phyloP scores from a whole-genome alignment of 73 alveolate species.

The Durusdinium trenchii region DNA sequence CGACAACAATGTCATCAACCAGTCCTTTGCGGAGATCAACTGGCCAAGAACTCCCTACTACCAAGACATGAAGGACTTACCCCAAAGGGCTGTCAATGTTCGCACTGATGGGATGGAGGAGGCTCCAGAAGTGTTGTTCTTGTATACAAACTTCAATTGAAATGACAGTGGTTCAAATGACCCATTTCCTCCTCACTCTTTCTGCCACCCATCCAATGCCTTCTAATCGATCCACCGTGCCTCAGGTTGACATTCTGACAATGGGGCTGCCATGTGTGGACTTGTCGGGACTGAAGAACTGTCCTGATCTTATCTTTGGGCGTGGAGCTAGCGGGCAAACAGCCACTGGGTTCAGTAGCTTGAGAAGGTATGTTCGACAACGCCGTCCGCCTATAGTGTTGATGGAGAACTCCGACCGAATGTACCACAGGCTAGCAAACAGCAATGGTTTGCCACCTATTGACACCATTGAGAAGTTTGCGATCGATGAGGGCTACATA shows the following conservation, averaged over 20 bases:
- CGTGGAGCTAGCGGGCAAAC: not conserved
- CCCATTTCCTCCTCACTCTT: too few relatives aligned
- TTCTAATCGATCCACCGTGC: too few relatives aligned
- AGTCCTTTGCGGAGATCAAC: not conserved
- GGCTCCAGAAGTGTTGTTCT: not conserved
- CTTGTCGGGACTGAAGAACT: not conserved
- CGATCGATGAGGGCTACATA: not conserved
- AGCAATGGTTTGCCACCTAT: not conserved
- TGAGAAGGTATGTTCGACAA: not conserved
- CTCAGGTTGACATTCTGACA: not conserved
- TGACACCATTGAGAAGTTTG: not conserved
- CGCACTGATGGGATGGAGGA: not conserved
- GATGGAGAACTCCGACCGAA: not conserved
- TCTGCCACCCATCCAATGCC: too few relatives aligned
- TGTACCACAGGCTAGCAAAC: not conserved
- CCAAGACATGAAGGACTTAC: not conserved
- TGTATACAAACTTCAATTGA: too few relatives aligned
- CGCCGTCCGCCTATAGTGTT: not conserved
- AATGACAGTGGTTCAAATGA: too few relatives aligned
- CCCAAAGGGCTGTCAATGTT: not conserved
- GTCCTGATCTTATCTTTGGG: not conserved
- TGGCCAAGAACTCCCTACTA: not conserved
- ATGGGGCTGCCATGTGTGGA: slow-evolving; percentile 3
- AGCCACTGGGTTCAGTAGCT: not conserved
- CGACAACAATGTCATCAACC: not conserved